phyloP scores from a whole-genome alignment of 805 yeast genomes.

The Candida boleticola region DNA sequence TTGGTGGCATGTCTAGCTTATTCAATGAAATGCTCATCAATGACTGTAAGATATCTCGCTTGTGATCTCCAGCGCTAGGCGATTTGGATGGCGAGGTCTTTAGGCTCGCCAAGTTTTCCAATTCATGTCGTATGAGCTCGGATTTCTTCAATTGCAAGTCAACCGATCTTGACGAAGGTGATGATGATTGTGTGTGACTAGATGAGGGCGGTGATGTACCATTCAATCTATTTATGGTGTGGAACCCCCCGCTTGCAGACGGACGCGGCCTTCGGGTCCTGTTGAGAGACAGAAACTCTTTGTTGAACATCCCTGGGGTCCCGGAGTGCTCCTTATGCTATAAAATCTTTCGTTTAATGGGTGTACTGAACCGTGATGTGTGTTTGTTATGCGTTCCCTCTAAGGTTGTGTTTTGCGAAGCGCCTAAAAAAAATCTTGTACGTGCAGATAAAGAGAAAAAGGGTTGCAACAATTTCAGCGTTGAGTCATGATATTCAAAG shows the following conservation, averaged over 20 bases:
- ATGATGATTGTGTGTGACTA: not conserved
- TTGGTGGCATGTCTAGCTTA: slow-evolving; percentile 1
- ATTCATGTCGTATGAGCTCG: not conserved
- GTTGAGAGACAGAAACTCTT: slow-evolving; percentile 8
- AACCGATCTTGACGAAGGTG: not conserved
- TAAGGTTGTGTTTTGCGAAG: no score
- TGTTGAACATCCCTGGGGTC: slow-evolving; percentile 7
- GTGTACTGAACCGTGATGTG: no score
- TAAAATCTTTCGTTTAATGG: no score
- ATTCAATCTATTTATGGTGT: slow-evolving; percentile 2
- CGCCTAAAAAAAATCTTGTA: no score
- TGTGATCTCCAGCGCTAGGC: not conserved
- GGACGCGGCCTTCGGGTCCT: slow-evolving; percentile 5
- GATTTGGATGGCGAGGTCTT: not conserved
- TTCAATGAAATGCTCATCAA: not conserved
- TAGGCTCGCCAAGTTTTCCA: not conserved
- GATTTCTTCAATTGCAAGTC: not conserved
- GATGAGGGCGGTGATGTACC: not conserved
- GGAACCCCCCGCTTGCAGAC: not conserved
- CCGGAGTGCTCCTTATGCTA: no score
- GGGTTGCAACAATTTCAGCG: no score
- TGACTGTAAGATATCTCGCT: slow-evolving; percentile 1
- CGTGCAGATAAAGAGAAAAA: no score
- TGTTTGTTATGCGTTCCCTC: no score
- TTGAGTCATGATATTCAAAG: no score